phyloP scores from a whole-genome alignment of 2,329 filamentous ascomycete genomes.

The Penicillium sp. region DNA sequence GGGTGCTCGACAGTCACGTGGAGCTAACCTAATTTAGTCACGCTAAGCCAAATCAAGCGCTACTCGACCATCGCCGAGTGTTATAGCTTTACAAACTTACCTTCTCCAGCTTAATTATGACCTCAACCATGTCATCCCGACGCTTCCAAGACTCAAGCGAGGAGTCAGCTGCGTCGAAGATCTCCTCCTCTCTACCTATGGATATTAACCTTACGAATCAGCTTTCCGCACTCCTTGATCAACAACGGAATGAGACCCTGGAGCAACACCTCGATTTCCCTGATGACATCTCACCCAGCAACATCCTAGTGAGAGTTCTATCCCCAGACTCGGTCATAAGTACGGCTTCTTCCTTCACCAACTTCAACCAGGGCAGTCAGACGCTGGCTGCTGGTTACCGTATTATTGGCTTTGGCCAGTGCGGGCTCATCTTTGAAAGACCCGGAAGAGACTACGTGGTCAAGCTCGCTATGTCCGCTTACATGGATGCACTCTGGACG shows the following conservation, averaged over 20 bases:
- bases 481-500: constrained; percentile 9
- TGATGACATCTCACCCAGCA: constrained; percentile 6
- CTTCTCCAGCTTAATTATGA: too few species aligned
- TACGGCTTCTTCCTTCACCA: constrained; percentile 7
- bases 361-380: constrained; percentile 1
- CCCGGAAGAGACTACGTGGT: background rate
- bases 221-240: constrained; percentile 5
- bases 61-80: too few species aligned
- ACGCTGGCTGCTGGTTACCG: constrained; percentile 2
- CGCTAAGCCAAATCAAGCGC: too few species aligned
- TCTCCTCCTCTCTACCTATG: background rate
- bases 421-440: constrained; percentile 12
- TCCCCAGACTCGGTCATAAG: constrained; percentile 1
- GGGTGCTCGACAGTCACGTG: too few species aligned
- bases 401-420: constrained; percentile 13
- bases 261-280: constrained; percentile 1
- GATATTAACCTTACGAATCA: constrained; percentile 2
- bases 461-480: constrained; percentile 10
- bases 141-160: constrained; percentile 4
- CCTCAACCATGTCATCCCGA: background rate
- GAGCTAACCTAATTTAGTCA: too few species aligned
- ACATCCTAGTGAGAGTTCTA: constrained; percentile 9
- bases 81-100: too few species aligned
- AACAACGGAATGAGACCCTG: constrained; percentile 4
- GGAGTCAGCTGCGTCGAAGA: background rate